Conservation (phyloP, 805 yeast species). For the Candida chauliodis region DNA sequence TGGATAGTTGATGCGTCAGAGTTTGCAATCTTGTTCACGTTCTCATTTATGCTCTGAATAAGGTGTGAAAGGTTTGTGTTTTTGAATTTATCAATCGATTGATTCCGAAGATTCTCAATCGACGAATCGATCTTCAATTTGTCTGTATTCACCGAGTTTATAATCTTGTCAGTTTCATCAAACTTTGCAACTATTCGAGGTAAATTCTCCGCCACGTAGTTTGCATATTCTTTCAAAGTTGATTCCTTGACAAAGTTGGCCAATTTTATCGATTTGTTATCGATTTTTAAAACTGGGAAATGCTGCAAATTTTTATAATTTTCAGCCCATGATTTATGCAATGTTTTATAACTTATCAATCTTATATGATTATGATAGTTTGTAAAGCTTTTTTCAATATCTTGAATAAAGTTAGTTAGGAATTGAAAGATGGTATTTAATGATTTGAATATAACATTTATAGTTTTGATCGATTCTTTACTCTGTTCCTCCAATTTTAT, state of each 20-base stretch:
- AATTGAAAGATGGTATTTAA: constrained; percentile 48
- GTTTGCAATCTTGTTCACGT: not conserved
- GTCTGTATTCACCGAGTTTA: constrained; percentile 36
- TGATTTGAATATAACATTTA: constrained; percentile 42
- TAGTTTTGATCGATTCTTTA: constrained; percentile 27
- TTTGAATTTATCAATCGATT: constrained; percentile 28
- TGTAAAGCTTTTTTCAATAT: constrained; percentile 45
- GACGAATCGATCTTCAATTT: constrained; percentile 34
- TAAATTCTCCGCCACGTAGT: constrained; percentile 21
- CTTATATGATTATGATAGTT: constrained; percentile 33
- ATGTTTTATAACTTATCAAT: constrained; percentile 39
- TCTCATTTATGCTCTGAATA: not conserved
- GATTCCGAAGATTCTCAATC: constrained; percentile 40
- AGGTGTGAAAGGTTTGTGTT: constrained; percentile 12
- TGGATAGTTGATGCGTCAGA: not conserved
- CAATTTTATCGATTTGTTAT: constrained; percentile 24
- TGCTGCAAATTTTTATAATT: constrained; percentile 30
- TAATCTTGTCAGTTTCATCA: constrained; percentile 26
- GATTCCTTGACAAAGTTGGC: constrained; percentile 28
- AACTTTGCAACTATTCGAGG: constrained; percentile 29
- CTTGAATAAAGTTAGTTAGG: constrained; percentile 44
- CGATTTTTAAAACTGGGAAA: constrained; percentile 34
- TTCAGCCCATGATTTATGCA: constrained; percentile 32
- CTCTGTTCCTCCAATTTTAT: constrained; percentile 26
- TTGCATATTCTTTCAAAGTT: constrained; percentile 28